Evolutionary conservation across 306 rosid genomes (phyloP), one percentile per base, ranked within the genome.

Genomic region (Corylus heterophylla): DNA sequence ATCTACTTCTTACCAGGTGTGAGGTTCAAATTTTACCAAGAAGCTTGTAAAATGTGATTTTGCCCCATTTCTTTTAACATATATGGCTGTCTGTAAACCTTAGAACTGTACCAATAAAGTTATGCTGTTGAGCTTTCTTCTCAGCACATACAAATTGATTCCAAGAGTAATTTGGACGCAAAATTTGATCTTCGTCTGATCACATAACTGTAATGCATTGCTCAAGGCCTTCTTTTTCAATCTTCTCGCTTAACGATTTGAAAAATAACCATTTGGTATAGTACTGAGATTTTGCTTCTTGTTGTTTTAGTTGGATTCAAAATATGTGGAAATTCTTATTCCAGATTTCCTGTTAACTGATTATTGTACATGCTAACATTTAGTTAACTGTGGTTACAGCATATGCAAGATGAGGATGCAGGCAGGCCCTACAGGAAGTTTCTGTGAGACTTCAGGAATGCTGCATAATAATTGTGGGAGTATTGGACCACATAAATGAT

Each of bases 401-500:
- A 92, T 78, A 92, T 92, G 96, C 98, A 94, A 88, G 98, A 94
- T 78, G 98, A 94, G 79, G 98, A 94, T 82, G 89, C 89, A 39
- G 97, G 97, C 73, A 79, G 96, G 76, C 94, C 98, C 0, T 88
- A 94, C 92, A 84, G 96, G 86, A 94, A 92, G 85, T 94, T 94
- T 84, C 51, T 90, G 54, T 92, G 87, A 89, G 85, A 56, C 27
- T 51, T 44, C 7, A 17, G 50, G 44, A 51, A n/a, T 49, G 74
- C 54, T 85, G 80, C 59, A 78, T 78, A 86, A 84, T 89, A 86
- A 89, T 76, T 74, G 81, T 47, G 82, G 81, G 74, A 73, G 66
- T 72, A 52, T 45, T 12, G 71, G 77, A 80, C 88, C 80, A 39
- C 83, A 63, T 10, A 69, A 73, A 49, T 61, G 42, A 76, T 47